Conservation (phyloP, 2,329 filamentous ascomycete genomes). For the Proliferodiscus dingleyae region DNA sequence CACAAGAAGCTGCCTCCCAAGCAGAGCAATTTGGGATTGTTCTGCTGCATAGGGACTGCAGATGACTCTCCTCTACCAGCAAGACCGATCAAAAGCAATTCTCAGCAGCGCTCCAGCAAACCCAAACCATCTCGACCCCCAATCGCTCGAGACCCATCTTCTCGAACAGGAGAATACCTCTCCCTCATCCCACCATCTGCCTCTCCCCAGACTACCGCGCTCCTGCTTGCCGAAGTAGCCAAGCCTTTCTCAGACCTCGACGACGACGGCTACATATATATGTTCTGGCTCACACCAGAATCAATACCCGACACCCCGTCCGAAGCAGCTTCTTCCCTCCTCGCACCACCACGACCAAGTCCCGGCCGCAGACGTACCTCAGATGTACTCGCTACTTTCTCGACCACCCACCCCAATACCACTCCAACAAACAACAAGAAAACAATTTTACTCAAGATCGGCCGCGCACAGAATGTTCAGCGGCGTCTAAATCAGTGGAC, state of each 20-base stretch:
- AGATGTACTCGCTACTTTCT: conserved; percentile 50
- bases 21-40: conserved; percentile 18
- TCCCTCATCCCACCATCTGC: conserved; percentile 66
- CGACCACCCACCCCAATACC: conserved; percentile 31
- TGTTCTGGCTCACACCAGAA: conserved; percentile 88
- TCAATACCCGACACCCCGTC: conserved; percentile 50
- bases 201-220: conserved; percentile 62
- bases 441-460: conserved; percentile 66
- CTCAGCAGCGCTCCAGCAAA: conserved; percentile 10
- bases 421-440: conserved; percentile 41
- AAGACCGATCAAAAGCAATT: conserved; percentile 20
- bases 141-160: conserved; percentile 27
- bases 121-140: conserved; percentile 20
- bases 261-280: conserved; percentile 92
- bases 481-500: conserved; percentile 89
- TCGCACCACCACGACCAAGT: conserved; percentile 43
- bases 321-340: conserved; percentile 55
- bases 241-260: conserved; percentile 70
- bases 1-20: conserved; percentile 9
- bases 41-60: conserved; percentile 28
- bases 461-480: conserved; percentile 75
- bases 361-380: conserved; percentile 41
- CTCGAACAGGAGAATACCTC: conserved; percentile 44
- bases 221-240: conserved; percentile 69
- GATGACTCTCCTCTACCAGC: conserved; percentile 22